phyloP scores from a whole-genome alignment of 2,329 filamentous ascomycete species.

The Elsinoe ampelina region DNA sequence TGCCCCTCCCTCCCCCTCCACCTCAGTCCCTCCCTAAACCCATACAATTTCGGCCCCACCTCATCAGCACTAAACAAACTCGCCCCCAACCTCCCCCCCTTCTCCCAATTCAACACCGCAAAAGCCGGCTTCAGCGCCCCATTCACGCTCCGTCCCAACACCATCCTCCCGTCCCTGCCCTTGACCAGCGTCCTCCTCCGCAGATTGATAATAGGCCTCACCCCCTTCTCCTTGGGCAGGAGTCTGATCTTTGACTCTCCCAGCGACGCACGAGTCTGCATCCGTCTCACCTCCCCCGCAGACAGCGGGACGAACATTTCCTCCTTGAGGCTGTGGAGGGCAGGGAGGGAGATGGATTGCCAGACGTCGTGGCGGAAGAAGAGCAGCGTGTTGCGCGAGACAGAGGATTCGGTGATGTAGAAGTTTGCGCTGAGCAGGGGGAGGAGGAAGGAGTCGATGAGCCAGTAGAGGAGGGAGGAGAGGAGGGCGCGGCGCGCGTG shows the following conservation, averaged over 20 bases:
- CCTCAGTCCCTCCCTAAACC: constrained; percentile 51
- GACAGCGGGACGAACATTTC: constrained; percentile 73
- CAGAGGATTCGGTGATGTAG: constrained; percentile 84
- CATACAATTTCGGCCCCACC: constrained; percentile 62
- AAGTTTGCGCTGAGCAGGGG: constrained; percentile 82
- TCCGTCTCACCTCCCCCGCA: constrained; percentile 43
- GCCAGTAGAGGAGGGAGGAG: constrained; percentile 77
- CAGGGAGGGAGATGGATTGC: constrained; percentile 65
- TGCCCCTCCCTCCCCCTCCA: constrained; percentile 26
- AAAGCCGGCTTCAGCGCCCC: constrained; percentile 62
- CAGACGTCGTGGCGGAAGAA: constrained; percentile 95
- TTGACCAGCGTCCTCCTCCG: constrained; percentile 51
- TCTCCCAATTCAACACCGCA: constrained; percentile 69
- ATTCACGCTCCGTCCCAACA: constrained; percentile 59
- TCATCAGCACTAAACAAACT: constrained; percentile 74
- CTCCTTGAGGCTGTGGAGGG: constrained; percentile 55
- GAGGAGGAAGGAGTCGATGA: constrained; percentile 86
- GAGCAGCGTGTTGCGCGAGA: constrained; percentile 71
- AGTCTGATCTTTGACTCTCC: constrained; percentile 73
- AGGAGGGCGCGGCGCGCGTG: constrained; percentile 71
- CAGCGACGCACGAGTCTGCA: constrained; percentile 55
- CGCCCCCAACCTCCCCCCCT: constrained; percentile 61
- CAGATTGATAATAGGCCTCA: constrained; percentile 83
- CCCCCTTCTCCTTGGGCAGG: constrained; percentile 66
- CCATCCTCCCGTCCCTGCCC: constrained; percentile 41